Evolutionary conservation across 2,329 filamentous ascomycete genomes (phyloP).

Genomic region (Phaeosphaeria sp.): DNA sequence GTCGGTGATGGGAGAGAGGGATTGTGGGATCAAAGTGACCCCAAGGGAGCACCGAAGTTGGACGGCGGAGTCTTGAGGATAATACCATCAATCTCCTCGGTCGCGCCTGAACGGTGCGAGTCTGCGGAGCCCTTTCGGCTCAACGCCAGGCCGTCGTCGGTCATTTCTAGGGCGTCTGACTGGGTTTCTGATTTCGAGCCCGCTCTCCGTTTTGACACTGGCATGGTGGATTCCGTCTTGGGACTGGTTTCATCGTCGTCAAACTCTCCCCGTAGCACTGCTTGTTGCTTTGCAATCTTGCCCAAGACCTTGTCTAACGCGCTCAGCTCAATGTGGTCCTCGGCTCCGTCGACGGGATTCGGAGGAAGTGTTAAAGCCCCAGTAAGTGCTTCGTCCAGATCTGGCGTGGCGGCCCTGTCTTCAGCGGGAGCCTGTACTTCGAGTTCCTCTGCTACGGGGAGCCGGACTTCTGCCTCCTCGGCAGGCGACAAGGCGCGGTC

Average conservation of each 20-base stretch:
- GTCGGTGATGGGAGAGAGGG: too few relatives aligned
- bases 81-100: slow-evolving; percentile 41
- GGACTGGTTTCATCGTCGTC: slow-evolving; percentile 17
- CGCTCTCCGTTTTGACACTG: not conserved
- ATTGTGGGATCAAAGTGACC: slow-evolving; percentile 14
- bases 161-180: not conserved
- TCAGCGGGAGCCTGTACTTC: slow-evolving; percentile 12
- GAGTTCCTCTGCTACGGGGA: not conserved
- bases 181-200: not conserved
- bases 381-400: slow-evolving; percentile 29
- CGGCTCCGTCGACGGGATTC: slow-evolving; percentile 38
- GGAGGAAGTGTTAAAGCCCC: slow-evolving; percentile 43
- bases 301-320: slow-evolving; percentile 35
- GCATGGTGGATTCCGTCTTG: not conserved
- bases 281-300: slow-evolving; percentile 31
- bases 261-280: slow-evolving; percentile 19
- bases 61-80: slow-evolving; percentile 42
- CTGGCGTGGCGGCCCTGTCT: slow-evolving; percentile 15
- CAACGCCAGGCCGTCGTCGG: slow-evolving; percentile 9
- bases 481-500: slow-evolving; percentile 25
- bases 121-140: slow-evolving; percentile 33
- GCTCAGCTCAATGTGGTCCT: slow-evolving; percentile 37
- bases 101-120: slow-evolving; percentile 22
- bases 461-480: slow-evolving; percentile 15
- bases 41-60: slow-evolving; percentile 46